Percentiles rank a stretch among this genome's conserved stretches.
These are phyloP conservation scores for Aspergillus neotritici DNA, from an alignment of 2,329 filamentous ascomycete species.

Conservation along the genomic window DNA sequence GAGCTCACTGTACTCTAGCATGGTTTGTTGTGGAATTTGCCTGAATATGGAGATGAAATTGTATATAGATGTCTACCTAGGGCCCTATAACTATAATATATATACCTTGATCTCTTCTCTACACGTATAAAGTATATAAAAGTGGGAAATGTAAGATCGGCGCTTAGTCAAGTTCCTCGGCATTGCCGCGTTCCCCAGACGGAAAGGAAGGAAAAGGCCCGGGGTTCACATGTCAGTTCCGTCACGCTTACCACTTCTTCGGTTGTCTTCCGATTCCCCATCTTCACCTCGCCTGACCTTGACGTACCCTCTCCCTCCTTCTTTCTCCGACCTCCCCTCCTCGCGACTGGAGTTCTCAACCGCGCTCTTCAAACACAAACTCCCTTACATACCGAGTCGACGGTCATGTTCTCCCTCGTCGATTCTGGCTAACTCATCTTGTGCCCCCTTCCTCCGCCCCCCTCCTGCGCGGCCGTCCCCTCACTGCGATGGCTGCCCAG, in stretches of 20 bases:
- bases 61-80: too few relatives aligned
- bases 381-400: background rate
- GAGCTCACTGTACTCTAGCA: too few relatives aligned
- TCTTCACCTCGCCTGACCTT: background rate
- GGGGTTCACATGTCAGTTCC: slow-evolving; percentile 16
- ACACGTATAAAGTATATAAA: too few relatives aligned
- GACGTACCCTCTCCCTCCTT: background rate
- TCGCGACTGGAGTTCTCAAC: background rate
- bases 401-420: slow-evolving; percentile 18
- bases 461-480: slow-evolving; percentile 6
- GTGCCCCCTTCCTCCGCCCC: slow-evolving; percentile 1
- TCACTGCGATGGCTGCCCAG: slow-evolving; percentile 60
- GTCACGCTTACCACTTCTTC: background rate
- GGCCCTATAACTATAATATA: too few relatives aligned
- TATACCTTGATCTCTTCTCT: too few relatives aligned
- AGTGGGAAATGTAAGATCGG: too few relatives aligned
- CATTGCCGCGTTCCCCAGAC: too few relatives aligned
- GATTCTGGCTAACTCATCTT: slow-evolving; percentile 16
- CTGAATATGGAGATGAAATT: too few relatives aligned
- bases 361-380: background rate
- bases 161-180: too few relatives aligned
- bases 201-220: too few relatives aligned
- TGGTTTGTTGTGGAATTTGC: too few relatives aligned
- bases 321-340: background rate
- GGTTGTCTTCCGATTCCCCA: background rate